These are phyloP conservation scores for Pochonia chlamydosporia DNA, from an alignment of 2,329 filamentous ascomycete genomes.

Conservation along the genomic window DNA sequence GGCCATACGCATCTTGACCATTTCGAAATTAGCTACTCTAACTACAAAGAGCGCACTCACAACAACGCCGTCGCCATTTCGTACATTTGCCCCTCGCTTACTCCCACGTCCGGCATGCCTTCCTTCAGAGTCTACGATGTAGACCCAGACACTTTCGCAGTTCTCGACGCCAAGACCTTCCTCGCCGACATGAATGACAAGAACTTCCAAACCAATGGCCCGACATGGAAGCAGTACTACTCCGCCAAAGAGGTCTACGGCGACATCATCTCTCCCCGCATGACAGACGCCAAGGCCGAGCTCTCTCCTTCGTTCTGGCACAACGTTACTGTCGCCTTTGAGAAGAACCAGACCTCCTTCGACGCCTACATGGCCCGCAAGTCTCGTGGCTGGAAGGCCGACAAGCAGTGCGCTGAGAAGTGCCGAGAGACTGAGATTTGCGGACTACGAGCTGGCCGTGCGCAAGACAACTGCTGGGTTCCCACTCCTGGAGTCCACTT, in stretches of 20 bases:
- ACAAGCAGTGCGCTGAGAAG: conserved; percentile 6
- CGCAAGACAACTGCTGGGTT: conserved; percentile 43
- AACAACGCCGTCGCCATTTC: conserved; percentile 40
- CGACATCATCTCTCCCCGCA: conserved; percentile 31
- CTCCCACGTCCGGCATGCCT: conserved; percentile 47
- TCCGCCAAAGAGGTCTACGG: conserved; percentile 49
- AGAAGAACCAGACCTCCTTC: conserved; percentile 35
- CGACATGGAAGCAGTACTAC: conserved; percentile 48
- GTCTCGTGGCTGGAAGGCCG: conserved; percentile 36
- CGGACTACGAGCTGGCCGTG: conserved; percentile 40
- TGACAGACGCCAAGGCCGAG: conserved; percentile 29
- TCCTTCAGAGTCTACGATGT: conserved; percentile 53
- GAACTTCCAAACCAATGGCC: conserved; percentile 33
- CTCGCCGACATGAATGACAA: conserved; percentile 43
- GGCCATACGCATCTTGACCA: conserved; percentile 52
- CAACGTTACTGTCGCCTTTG: conserved; percentile 43
- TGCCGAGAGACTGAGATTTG: conserved; percentile 43
- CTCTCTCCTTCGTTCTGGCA: conserved; percentile 54
- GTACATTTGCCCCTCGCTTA: conserved; percentile 47
- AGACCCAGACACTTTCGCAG: conserved; percentile 48
- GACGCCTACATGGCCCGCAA: conserved; percentile 39
- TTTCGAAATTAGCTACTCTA: conserved; percentile 48
- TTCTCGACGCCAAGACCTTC: conserved; percentile 48
- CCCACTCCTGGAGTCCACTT: conserved; percentile 26
- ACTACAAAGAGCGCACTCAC: conserved; percentile 35